Conservation (phyloP, 129 eudicot species). For the Saposhnikovia divaricata region DNA sequence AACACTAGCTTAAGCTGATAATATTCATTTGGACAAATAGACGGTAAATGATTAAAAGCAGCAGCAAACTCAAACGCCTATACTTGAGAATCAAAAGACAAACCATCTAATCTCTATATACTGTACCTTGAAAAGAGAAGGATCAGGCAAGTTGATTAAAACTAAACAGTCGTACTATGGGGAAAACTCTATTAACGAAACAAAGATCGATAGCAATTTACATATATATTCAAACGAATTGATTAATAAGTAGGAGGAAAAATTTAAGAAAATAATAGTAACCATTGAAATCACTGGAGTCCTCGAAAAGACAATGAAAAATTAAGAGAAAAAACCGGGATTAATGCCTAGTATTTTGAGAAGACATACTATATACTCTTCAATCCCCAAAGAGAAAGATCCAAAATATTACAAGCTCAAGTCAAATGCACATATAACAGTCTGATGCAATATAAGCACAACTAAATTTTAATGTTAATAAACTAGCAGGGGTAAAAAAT, state of each 20-base stretch:
- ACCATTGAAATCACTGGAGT: neutral
- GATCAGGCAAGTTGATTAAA: neutral
- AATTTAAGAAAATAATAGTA: neutral
- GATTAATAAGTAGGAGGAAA: neutral
- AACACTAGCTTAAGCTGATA: neutral
- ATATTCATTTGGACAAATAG: neutral
- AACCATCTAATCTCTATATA: neutral
- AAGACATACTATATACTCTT: neutral
- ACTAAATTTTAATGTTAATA: neutral
- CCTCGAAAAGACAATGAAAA: neutral
- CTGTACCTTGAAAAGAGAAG: neutral
- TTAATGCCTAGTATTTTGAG: neutral
- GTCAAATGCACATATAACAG: neutral
- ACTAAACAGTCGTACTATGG: neutral
- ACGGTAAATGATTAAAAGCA: neutral
- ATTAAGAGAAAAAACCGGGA: neutral
- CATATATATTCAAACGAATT: neutral
- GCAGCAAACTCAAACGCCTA: neutral
- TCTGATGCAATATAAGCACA: neutral
- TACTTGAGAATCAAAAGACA: neutral
- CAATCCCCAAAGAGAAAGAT: too few relatives aligned
- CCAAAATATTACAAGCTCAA: neutral
- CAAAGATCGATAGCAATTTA: neutral
- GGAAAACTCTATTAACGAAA: neutral
- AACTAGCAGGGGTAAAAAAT: neutral